A percentile compares a stretch with the other conserved stretches of the same genome.
Conservation (phyloP, 768 basidiomycete species). For the Austroboletus eburneus region DNA sequence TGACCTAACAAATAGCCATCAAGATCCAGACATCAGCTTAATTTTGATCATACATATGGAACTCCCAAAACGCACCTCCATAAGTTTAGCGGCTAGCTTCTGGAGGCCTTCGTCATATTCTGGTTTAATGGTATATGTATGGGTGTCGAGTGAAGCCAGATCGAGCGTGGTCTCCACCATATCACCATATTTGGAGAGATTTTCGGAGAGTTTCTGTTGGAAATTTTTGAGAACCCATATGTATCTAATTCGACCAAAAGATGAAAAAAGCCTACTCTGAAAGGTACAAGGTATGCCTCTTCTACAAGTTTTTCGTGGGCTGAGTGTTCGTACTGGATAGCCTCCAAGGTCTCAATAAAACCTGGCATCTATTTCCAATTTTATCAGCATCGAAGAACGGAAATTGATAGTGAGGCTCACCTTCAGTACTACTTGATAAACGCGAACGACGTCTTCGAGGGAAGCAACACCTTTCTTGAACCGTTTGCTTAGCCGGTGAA, state of each 20-base stretch:
- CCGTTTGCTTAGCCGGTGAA: constrained; percentile 86
- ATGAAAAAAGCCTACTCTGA: constrained; percentile 45
- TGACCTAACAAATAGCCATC: constrained; percentile 35
- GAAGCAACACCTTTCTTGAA: constrained; percentile 82
- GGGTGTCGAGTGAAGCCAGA: constrained; percentile 75
- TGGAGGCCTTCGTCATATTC: constrained; percentile 81
- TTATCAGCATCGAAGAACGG: neutral
- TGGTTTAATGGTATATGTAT: constrained; percentile 89
- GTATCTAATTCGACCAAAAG: neutral
- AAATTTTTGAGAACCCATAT: no score
- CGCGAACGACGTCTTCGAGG: constrained; percentile 92
- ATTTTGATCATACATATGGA: neutral
- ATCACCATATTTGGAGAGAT: constrained; percentile 74
- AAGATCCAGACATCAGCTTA: neutral
- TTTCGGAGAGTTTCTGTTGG: constrained; percentile 55
- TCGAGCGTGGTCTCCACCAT: constrained; percentile 98
- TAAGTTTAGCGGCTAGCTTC: constrained; percentile 62
- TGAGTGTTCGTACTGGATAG: constrained; percentile 40
- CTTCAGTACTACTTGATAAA: constrained; percentile 89
- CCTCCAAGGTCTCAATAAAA: constrained; percentile 61
- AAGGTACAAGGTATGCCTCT: constrained; percentile 57
- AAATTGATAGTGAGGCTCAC: constrained; percentile 32
- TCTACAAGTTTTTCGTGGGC: constrained; percentile 55
- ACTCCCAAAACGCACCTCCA: constrained; percentile 36
- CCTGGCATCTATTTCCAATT: constrained; percentile 59